Base-by-base conservation (phyloP, 345 rosid genomes). In the Anacardium occidentale region DNA sequence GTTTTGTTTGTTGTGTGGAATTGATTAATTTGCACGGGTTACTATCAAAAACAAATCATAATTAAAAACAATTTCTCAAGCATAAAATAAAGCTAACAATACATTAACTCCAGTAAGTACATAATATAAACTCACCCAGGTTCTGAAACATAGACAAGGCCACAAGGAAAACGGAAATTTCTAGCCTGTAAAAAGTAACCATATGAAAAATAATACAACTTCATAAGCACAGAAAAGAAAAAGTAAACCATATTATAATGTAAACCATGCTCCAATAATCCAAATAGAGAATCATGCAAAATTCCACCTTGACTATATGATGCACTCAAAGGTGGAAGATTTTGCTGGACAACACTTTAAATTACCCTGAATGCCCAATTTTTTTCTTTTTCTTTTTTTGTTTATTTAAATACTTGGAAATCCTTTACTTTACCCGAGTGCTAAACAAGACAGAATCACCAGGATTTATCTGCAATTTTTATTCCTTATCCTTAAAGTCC, bases 161-260 rank as follows among this genome's bases (percentile, higher is more conserved):
- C 97, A 75, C 99, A 92, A 21, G 88, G 88, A 81, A 92, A 91
- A 61, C 93, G 78, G 60, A 92, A 95, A 80, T 92, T 95, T 77
- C 98, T 88, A 72, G 98, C 99, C 99, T 92, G 98, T 82, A 50
- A 15, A 64, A 64, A 74, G 62, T 18, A 57, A 34, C 48, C 14
- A 66, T 71, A 75, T 66, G 54, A 75, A 75, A 1, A 29, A 29
- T 69, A 52, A 48, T 64, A 32, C n/a, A 42, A 18, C 5, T 10
- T 45, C 9, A 37, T 22, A 44, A 12, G 42, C 51, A 57, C 26
- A 62, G 17, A 47, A 67, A 51, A 68, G 37, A n/a, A 37, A 68
- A 55, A 0, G 25, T 42, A 37, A 42, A 42, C 22, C 54, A 34
- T 34, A 45, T 34, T 37, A 37, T 18, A 20, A 53, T 29, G 6